Conservation (phyloP, 106 monocot genomes). For the Allium cepa region DNA sequence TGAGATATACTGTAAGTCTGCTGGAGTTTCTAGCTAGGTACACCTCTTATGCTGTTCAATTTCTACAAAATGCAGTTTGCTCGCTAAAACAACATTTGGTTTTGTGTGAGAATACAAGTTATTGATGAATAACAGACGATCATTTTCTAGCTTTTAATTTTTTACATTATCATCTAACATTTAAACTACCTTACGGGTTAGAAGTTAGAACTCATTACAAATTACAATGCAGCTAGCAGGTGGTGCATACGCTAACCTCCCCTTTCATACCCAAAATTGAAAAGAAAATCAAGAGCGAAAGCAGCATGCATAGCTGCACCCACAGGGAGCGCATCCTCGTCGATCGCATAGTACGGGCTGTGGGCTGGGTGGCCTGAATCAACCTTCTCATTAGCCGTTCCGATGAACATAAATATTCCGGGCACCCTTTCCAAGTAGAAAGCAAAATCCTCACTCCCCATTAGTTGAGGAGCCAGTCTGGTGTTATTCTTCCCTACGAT, state of each 20-base stretch:
- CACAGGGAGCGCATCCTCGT: conserved; percentile 21
- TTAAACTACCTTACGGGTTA: not conserved
- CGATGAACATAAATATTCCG: conserved; percentile 59
- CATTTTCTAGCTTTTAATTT: too few relatives aligned
- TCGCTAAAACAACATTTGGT: too few relatives aligned
- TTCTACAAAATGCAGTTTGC: too few relatives aligned
- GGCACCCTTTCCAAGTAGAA: conserved; percentile 73
- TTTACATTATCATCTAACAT: too few relatives aligned
- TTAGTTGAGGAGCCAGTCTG: conserved; percentile 37
- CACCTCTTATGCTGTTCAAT: too few relatives aligned
- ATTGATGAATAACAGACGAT: too few relatives aligned
- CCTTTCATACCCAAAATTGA: not conserved
- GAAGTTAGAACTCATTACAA: too few relatives aligned
- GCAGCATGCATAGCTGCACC: conserved; percentile 29
- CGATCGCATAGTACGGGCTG: conserved; percentile 18
- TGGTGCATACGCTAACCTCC: not conserved
- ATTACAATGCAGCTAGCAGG: too few relatives aligned
- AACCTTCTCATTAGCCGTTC: conserved; percentile 15
- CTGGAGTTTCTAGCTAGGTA: too few relatives aligned
- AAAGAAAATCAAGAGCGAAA: conserved; percentile 17
- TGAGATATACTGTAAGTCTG: too few relatives aligned
- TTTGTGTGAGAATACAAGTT: too few relatives aligned
- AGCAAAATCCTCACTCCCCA: conserved; percentile 89
- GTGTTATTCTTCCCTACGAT: conserved; percentile 45
- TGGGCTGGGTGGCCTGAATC: conserved; percentile 16